Conservation (phyloP, 2,329 filamentous ascomycete genomes). For the Colletotrichum lupini region DNA sequence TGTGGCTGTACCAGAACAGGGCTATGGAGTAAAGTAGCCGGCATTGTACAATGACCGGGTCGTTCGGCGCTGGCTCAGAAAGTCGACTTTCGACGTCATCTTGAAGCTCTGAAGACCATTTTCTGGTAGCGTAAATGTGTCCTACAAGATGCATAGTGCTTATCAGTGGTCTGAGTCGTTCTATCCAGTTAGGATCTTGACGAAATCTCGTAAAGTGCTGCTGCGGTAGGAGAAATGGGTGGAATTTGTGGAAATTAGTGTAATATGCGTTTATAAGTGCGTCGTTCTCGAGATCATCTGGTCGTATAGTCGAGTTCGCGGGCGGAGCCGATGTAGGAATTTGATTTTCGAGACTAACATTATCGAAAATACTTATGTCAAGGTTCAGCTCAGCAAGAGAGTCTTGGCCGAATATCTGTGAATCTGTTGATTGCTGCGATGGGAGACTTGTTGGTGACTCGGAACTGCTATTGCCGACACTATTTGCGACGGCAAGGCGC, state of each 20-base stretch:
- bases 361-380: neutral
- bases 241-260: conserved; percentile 46
- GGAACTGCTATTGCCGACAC: neutral
- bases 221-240: conserved; percentile 43
- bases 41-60: conserved; percentile 48
- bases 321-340: no score
- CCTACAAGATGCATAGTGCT: conserved; percentile 48
- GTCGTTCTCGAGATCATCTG: conserved; percentile 34
- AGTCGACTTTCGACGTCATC: conserved; percentile 25
- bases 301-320: neutral
- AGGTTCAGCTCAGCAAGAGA: neutral
- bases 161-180: conserved; percentile 39
- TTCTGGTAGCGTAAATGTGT: conserved; percentile 41
- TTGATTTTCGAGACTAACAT: neutral
- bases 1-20: conserved; percentile 47
- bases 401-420: neutral
- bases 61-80: neutral
- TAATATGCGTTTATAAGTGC: conserved; percentile 48
- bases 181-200: conserved; percentile 5
- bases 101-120: conserved; percentile 24
- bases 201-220: conserved; percentile 32
- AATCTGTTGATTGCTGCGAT: neutral
- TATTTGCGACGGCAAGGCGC: conserved; percentile 36
- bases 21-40: conserved; percentile 50
- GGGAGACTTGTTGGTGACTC: conserved; percentile 22